Evolutionary conservation across 352 stramenopile species (phyloP), one percentile per base, ranked within the genome.

Genomic region (Phytopythium delawarense): DNA sequence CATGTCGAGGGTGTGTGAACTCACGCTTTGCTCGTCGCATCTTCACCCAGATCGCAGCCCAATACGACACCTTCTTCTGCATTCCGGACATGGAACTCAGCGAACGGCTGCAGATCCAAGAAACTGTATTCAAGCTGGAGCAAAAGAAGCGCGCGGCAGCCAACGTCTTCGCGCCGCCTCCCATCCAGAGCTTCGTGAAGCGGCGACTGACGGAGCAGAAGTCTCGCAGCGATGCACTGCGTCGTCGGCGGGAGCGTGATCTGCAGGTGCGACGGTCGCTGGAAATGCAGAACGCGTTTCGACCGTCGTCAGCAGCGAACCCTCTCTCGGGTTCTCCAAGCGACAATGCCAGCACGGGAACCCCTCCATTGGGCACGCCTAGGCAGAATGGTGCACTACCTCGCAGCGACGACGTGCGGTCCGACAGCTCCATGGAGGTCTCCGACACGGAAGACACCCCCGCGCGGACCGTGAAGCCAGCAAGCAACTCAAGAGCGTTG

Each of bases 121-220:
- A 79, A 54, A 70, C 67, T 15, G 79, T 96, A 21, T 92, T 87
- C 66, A 64, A 72, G 44, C 75, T 95, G 11, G 87, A 95, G 58
- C 81, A 76, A 18, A 83, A 81, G 40, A 57, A 81, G 1, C 74
- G 79, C 20, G 71, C 69, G 15, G 65, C 63, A 20, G 61, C 67
- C 1, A 81, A 66, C 40, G 69, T 80, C 39, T 69, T 87, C 16
- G 76, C 76, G 5, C 86, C 86, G 42, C 85, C 85, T n/a, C 79
- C 77, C 16, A 94, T 96, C 63, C 81, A 96, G 51, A 94, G 84
- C 59, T 96, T 94, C 62, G 74, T 87, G 21, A 90, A 92, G 51
- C 78, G 85, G 12, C 75, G 83, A 49, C 68, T 83, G 28, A 91
- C 83, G 0, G 87, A 94, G 64, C 85, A 94, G 40, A 92, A 90